Evolutionary conservation across 148 eudicot species (phyloP), one percentile per base, ranked within the genome.

Genomic region (Pouteria glomerata): DNA sequence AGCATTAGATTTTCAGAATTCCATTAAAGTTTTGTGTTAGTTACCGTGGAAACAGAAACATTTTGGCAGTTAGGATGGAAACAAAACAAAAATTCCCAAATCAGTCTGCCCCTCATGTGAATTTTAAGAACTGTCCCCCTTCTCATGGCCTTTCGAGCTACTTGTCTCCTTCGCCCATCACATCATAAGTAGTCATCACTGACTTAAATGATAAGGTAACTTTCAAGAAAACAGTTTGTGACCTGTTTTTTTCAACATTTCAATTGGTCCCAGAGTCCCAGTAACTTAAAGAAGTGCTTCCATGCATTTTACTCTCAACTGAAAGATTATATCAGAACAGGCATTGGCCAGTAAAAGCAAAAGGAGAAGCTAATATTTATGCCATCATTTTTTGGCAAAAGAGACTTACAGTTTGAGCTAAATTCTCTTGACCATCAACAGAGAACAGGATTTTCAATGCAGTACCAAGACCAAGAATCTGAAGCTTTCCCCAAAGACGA

Each of bases 401-500:
- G 35, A 26, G 42, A 76, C 87, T 91, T 53, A 89, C 97, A 31
- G 73, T 82, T 76, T 82, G 81, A 62, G 67, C 68, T 4, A 65
- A 29, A 37, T 71, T 53, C 45, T 77, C 65, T 47, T 77, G 76
- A 75, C 75, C 78, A 39, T 89, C 83, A 27, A 85, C 81, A 34
- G 95, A 89, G 75, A 91, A 87, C 8, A 91, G 87, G 57, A 84
- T 91, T 79, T 91, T 89, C 66, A 91, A 76, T 27, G 97, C 95
- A 51, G 97, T 91, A 27, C 97, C 97, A 58, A 91, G 90, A 77
- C 97, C 97, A 74, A 87, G 95, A 70, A 89, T 86, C 77, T 91
- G 97, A 21, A 91, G 86, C 78, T 91, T 91, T 63, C 97, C 97
- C 97, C 97, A 91, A 24, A 91, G 87, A 41, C 95, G 88, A 57